These are phyloP conservation scores for Lachnellula subtilissima DNA, from an alignment of 2,329 filamentous ascomycete genomes.

Conservation along the genomic window DNA sequence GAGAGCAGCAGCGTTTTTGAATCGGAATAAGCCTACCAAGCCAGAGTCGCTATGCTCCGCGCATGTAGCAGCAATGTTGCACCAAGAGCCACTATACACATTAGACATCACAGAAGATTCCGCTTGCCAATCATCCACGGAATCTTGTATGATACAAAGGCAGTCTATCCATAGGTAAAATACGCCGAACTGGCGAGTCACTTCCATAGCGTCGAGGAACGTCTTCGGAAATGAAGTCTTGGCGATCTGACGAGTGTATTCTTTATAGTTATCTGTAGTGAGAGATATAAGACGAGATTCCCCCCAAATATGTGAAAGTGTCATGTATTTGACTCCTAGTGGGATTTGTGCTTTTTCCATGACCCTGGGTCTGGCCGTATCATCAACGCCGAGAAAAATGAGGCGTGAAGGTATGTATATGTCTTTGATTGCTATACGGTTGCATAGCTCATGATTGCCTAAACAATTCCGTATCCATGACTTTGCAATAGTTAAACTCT, in stretches of 20 bases:
- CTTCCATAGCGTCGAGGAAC: conserved; percentile 27
- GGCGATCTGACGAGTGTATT: conserved; percentile 8
- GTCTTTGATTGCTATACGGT: neutral
- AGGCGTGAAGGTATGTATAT: conserved; percentile 1
- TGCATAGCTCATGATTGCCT: conserved; percentile 1
- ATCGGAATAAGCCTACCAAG: neutral
- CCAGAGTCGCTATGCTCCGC: neutral
- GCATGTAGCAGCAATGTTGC: conserved; percentile 22
- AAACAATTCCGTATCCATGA: conserved; percentile 5
- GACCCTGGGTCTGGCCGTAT: neutral
- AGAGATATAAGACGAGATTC: conserved; percentile 12
- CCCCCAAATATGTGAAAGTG: conserved; percentile 29
- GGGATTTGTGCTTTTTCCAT: neutral
- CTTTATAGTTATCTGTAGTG: conserved; percentile 3
- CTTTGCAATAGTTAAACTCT: conserved; percentile 5
- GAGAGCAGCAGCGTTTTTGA: too few relatives aligned
- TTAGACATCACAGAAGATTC: conserved; percentile 24
- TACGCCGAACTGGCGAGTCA: conserved; percentile 24
- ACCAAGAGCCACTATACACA: conserved; percentile 23
- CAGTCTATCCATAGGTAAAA: conserved; percentile 33
- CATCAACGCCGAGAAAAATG: conserved; percentile 1
- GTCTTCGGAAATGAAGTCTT: conserved; percentile 20
- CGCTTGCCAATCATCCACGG: conserved; percentile 25
- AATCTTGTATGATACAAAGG: conserved; percentile 32
- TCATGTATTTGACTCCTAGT: conserved; percentile 16